Base-by-base conservation (phyloP, 495 filamentous ascomycete species). In the Xylaria cubensis region DNA sequence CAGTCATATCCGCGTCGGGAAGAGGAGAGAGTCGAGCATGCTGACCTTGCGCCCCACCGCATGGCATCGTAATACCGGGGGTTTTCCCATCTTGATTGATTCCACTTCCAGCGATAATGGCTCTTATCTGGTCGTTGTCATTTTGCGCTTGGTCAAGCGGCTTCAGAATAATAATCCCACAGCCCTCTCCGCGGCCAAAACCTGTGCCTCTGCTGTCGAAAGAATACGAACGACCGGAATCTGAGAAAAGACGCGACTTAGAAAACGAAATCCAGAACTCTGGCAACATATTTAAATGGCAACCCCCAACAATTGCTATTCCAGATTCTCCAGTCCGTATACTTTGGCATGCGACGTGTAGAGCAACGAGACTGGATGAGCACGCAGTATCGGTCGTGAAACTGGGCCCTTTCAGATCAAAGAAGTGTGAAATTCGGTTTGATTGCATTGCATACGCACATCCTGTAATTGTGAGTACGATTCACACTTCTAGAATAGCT, bases 321-420 rank as follows among this genome's bases (percentile, higher is more conserved):
- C 73, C 76, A 0, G 82, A 82, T 44, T 88, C 86, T 4, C 85
- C 85, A 17, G 86, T 82, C 82, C 92, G 91, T 24, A 97, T 84
- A 1, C 91, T 90, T 74, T 93, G 94, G 77, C 94, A 96, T 61
- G 94, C 94, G 51, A 94, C 81, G 74, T 97, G 87, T 41, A 88
- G 74, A n/a, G 86, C 86, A 48, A 86, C 83, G 72, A 89, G 76
- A 70, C 92, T 94, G 17, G 92, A 94, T 3, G 94, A 97, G 78
- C 94, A 97, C 34, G 94, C 94, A 3, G 94, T 97, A 77, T 97
- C 94, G 26, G 95, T 87, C 36, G 91, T 95, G 77, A 93, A 92
- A 69, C 91, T 84, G 0, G 85, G 83, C 3, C 89, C 87, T 59
- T 86, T 82, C 74, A 88, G 83, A 74, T 89, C 85, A 71, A 88